These are phyloP conservation scores for Allantophomopsis lycopodina DNA, from an alignment of 2,329 filamentous ascomycete species.

Conservation along the genomic window DNA sequence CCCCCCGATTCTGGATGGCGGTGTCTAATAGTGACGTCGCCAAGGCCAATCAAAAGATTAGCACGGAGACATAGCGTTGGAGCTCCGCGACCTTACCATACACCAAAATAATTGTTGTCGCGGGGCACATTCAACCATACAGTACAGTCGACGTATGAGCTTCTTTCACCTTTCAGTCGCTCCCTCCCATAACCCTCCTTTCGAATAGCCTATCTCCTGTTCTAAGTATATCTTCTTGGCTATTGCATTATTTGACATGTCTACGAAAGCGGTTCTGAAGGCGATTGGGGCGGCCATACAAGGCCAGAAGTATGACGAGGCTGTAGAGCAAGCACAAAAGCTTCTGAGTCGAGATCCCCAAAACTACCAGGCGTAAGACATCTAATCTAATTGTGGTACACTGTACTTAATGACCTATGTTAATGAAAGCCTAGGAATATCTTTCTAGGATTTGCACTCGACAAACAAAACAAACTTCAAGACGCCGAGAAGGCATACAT, in stretches of 20 bases:
- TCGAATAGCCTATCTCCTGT: too few relatives aligned
- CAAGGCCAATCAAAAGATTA: not conserved
- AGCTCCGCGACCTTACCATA: not conserved
- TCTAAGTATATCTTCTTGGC: too few relatives aligned
- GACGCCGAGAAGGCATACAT: constrained; percentile 68
- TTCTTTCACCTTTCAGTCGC: too few relatives aligned
- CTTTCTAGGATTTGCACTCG: constrained; percentile 76
- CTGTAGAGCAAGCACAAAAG: constrained; percentile 51
- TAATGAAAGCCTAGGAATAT: constrained; percentile 40
- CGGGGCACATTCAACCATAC: too few relatives aligned
- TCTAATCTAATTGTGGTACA: too few relatives aligned
- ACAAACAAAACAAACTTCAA: constrained; percentile 58
- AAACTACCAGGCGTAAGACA: constrained; percentile 65
- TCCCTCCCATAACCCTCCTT: too few relatives aligned
- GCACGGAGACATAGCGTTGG: not conserved
- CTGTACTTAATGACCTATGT: constrained; percentile 5
- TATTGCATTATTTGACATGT: constrained; percentile 10
- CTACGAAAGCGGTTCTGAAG: constrained; percentile 61
- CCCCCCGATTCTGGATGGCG: not conserved
- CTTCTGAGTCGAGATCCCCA: constrained; percentile 59
- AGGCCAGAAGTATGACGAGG: constrained; percentile 66
- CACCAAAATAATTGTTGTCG: not conserved
- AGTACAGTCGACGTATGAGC: too few relatives aligned
- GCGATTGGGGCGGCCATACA: constrained; percentile 67
- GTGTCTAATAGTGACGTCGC: not conserved